A percentile compares a stretch with the other conserved stretches of the same genome.
Evolutionary conservation across 352 stramenopile species (phyloP).

Genomic region (Phytophthora palmivora): DNA sequence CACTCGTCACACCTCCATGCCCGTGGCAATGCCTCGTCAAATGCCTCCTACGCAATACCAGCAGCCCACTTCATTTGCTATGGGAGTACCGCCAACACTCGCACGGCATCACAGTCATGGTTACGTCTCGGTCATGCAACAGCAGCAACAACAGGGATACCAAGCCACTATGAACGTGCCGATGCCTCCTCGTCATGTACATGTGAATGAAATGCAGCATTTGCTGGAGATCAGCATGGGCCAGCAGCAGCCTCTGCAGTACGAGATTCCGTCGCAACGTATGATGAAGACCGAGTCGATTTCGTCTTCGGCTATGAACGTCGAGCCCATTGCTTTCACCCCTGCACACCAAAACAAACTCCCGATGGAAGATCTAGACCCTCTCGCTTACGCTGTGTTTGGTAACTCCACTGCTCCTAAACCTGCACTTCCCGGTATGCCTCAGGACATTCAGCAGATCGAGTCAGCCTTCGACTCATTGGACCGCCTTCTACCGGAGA

Average conservation of each 20-base stretch:
- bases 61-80: constrained; percentile 35
- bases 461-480: constrained; percentile 81
- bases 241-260: constrained; percentile 59
- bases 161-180: constrained; percentile 44
- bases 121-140: constrained; percentile 62
- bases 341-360: constrained; percentile 40
- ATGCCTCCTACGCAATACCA: constrained; percentile 29
- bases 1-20: constrained; percentile 75
- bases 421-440: constrained; percentile 28
- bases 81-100: constrained; percentile 49
- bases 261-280: constrained; percentile 20
- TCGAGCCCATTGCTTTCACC: constrained; percentile 77
- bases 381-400: constrained; percentile 71
- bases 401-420: constrained; percentile 24
- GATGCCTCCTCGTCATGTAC: constrained; percentile 46
- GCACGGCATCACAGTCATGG: constrained; percentile 73
- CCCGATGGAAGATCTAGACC: constrained; percentile 64
- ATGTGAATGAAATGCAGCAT: constrained; percentile 62
- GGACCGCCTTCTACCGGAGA: constrained; percentile 70
- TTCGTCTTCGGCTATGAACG: constrained; percentile 41
- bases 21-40: constrained; percentile 58
- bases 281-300: constrained; percentile 42
- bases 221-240: constrained; percentile 67
- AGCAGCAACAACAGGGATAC: constrained; percentile 37
- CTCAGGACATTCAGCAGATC: constrained; percentile 68